Base-by-base conservation (phyloP, 139 green algal genomes). In the Chlorella sp. region DNA sequence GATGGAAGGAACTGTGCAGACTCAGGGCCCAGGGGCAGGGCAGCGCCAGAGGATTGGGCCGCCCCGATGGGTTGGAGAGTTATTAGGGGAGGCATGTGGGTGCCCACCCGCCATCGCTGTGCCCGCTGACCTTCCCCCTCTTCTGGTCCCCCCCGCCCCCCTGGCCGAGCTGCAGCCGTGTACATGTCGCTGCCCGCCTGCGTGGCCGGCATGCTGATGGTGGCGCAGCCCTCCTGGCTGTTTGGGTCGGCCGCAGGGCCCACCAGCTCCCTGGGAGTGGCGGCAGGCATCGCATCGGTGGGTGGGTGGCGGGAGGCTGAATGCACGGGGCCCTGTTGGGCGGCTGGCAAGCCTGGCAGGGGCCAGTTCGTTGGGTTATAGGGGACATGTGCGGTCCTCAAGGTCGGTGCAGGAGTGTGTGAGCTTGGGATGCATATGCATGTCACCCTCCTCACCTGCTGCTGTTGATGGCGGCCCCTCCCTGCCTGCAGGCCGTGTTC, bases 131-230 rank as follows among this genome's bases (percentile, higher is more conserved):
- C n/a, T n/a, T n/a, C n/a, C n/a, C n/a, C n/a, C n/a, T n/a, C n/a
- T n/a, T n/a, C 37, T 3, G 1, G 3, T 4, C 14, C 21, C 77
- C 1, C 0, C 24, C 77, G 37, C 22, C 60, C 39, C 40, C 11
- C 39, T 9, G 3, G 48, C 48, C 48, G 48, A 57, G 48, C 48
- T 19, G 77, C 77, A n/a, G 78, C 78, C 40, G 78, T 83, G 0
- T 64, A 64, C 26, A 9, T 64, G 7, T 83, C 78, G 34, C 78
- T 83, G 78, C 78, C 78, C 19, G 30, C n/a, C 24, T 83, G 78
- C 78, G 39, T 83, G 78, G 78, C 26, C 11, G 78, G 78, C 78
- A 83, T 83, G 78, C 78, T 83, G 78, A 83, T 83, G 78, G 78
- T 83, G 78, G 78, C 78, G 40, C 78, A 71, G 81, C 81, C 81